Evolutionary conservation across 345 rosid genomes (phyloP).

Genomic region (Populus ilicifolia): DNA sequence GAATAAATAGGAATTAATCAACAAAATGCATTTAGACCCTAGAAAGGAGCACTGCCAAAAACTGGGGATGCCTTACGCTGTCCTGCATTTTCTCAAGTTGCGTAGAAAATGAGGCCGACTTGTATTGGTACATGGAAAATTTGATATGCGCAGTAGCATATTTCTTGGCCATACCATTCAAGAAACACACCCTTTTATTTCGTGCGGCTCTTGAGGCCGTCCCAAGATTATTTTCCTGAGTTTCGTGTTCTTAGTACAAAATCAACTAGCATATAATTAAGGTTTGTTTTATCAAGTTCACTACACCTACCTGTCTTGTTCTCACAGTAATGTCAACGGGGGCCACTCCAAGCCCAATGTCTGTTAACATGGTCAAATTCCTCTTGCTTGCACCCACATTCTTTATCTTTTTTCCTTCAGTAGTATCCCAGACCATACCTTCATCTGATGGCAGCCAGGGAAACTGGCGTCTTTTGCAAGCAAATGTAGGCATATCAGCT

Average conservation of each 20-base stretch:
- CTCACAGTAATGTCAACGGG: neutral
- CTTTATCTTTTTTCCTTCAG: conserved; percentile 4
- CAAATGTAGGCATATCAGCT: conserved; percentile 71
- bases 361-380: conserved; percentile 14
- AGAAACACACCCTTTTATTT: neutral
- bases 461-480: conserved; percentile 53
- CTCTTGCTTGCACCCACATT: conserved; percentile 24
- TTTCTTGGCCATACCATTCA: neutral
- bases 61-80: neutral
- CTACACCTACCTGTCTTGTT: neutral
- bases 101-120: neutral
- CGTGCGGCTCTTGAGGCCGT: neutral
- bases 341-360: neutral
- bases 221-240: conserved; percentile 4
- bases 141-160: neutral
- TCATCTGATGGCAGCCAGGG: conserved; percentile 19
- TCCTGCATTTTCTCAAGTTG: neutral
- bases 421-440: neutral
- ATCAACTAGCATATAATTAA: neutral
- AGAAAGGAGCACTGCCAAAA: neutral
- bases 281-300: neutral
- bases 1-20: no score
- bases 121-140: neutral
- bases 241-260: neutral
- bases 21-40: no score